Evolutionary conservation across 768 basidiomycete genomes (phyloP).

Genomic region (Phanerochaete carnosa): DNA sequence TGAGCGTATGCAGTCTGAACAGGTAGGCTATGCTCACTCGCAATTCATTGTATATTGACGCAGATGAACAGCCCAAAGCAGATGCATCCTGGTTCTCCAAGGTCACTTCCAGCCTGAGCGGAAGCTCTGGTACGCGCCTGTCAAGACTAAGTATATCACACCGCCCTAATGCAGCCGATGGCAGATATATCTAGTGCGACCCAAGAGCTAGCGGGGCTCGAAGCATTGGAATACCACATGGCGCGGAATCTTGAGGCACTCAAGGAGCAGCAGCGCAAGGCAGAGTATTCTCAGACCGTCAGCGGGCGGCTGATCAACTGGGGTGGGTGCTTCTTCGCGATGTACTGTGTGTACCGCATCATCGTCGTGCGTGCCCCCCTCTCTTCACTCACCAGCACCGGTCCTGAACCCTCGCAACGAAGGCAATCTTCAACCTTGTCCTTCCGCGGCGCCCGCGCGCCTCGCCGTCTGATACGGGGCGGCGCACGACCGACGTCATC

Average conservation of each 20-base stretch:
- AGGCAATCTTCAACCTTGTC: slow-evolving; percentile 55
- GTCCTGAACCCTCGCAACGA: no score
- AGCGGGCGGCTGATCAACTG: slow-evolving; percentile 47
- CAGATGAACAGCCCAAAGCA: slow-evolving; percentile 9
- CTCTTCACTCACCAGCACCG: not conserved
- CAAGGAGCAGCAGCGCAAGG: slow-evolving; percentile 44
- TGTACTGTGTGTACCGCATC: slow-evolving; percentile 65
- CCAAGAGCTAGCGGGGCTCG: slow-evolving; percentile 62
- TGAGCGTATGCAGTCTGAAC: slow-evolving; percentile 25
- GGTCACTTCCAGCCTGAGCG: slow-evolving; percentile 48
- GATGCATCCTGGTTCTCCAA: slow-evolving; percentile 44
- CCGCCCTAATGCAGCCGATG: no score
- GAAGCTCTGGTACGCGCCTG: slow-evolving; percentile 22
- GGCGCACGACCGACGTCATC: slow-evolving; percentile 32
- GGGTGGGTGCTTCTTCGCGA: slow-evolving; percentile 52
- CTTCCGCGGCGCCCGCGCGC: slow-evolving; percentile 24
- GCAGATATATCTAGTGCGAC: slow-evolving; percentile 35
- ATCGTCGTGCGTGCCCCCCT: slow-evolving; percentile 46
- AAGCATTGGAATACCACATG: slow-evolving; percentile 71
- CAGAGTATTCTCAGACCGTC: slow-evolving; percentile 50
- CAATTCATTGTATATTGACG: not conserved
- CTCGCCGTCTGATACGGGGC: not conserved
- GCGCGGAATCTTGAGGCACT: slow-evolving; percentile 49
- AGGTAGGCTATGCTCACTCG: slow-evolving; percentile 17
- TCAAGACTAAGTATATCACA: no score